phyloP scores from a whole-genome alignment of 495 filamentous ascomycete species.

The Penicillium simplicissimum region DNA sequence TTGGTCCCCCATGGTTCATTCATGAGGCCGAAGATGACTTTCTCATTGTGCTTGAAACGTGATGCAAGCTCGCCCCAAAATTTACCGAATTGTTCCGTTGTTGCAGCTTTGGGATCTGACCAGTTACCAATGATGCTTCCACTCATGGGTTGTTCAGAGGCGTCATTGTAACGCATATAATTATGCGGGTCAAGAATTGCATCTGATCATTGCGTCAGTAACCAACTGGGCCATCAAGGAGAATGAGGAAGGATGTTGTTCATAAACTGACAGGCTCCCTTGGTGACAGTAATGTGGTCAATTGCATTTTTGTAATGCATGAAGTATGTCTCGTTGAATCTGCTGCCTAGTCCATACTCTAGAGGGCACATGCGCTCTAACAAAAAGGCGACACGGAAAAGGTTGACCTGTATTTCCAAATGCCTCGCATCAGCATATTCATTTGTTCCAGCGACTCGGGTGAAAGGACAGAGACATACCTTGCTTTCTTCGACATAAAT shows the following conservation, averaged over 20 bases:
- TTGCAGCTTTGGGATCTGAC: not conserved
- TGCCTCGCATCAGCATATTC: not conserved
- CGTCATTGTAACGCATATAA: not conserved
- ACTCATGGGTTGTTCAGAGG: not conserved
- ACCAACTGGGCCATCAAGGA: not conserved
- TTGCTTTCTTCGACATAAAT: not conserved
- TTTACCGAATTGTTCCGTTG: not conserved
- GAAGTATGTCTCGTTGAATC: not conserved
- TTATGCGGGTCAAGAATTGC: not conserved
- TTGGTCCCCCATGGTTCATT: not conserved
- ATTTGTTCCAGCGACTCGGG: not conserved
- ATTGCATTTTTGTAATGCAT: not conserved
- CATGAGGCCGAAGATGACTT: slow-evolving; percentile 1
- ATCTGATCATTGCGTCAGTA: not conserved
- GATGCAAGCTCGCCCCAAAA: slow-evolving; percentile 1
- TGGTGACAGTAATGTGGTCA: not conserved
- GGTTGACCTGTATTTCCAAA: not conserved
- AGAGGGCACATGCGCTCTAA: not conserved
- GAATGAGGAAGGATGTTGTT: not conserved
- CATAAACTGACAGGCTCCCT: not conserved
- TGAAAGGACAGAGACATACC: not conserved
- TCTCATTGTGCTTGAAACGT: not conserved
- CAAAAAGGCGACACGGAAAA: not conserved
- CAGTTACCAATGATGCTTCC: not conserved
- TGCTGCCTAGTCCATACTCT: not conserved